Evolutionary conservation across 2,329 filamentous ascomycete species (phyloP).

Genomic region (Penicillium crustosum): DNA sequence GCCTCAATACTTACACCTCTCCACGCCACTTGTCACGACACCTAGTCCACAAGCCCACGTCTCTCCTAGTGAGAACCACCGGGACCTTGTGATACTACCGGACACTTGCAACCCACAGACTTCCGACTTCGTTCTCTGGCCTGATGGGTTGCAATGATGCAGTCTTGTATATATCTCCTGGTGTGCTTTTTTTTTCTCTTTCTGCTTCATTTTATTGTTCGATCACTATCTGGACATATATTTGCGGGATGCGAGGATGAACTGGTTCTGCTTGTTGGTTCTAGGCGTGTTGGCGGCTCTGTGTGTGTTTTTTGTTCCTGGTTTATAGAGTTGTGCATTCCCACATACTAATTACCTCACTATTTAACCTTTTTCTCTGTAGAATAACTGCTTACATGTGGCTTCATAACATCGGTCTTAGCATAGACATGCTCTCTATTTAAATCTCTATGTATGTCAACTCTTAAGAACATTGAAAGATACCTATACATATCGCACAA

Average conservation of each 20-base stretch:
- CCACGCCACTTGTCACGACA: not conserved
- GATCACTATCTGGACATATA: constrained; percentile 5
- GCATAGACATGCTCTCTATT: too few relatives aligned
- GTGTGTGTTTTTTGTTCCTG: not conserved
- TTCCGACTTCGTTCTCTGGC: not conserved
- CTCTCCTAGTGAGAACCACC: not conserved
- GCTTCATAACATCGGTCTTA: not conserved
- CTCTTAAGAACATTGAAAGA: not conserved
- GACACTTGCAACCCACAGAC: not conserved
- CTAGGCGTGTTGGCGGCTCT: not conserved
- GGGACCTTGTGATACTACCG: not conserved
- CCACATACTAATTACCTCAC: constrained; percentile 9
- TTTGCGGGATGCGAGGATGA: not conserved
- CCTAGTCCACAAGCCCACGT: not conserved
- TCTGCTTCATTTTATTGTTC: constrained; percentile 3
- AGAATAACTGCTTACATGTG: not conserved
- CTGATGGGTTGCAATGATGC: not conserved
- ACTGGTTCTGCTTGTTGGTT: not conserved
- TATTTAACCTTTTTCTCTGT: not conserved
- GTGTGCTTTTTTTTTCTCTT: constrained; percentile 2
- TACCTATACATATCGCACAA: not conserved
- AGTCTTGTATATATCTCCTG: constrained; percentile 2
- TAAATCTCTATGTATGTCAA: not conserved
- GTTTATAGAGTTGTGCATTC: constrained; percentile 6
- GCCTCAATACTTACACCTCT: not conserved